Conservation (phyloP, 148 eudicot species). For the Fallopia convolvulus region DNA sequence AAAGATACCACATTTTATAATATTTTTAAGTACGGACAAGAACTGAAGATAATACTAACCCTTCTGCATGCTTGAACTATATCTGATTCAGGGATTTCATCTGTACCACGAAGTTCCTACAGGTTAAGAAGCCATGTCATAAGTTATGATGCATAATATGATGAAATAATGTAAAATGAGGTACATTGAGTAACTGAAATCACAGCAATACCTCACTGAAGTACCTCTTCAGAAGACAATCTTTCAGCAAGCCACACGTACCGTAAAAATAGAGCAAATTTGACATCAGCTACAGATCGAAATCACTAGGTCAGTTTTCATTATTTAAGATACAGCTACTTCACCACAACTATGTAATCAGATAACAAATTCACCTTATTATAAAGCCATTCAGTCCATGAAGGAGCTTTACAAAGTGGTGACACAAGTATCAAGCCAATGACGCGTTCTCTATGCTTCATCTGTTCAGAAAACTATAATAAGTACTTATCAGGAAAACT, state of each 20-base stretch:
- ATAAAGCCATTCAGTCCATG: conserved; percentile 97
- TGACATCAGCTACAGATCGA: conserved; percentile 59
- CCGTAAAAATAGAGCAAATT: conserved; percentile 87
- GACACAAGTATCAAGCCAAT: conserved; percentile 90
- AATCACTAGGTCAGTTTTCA: conserved; percentile 9
- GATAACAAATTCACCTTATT: conserved; percentile 52
- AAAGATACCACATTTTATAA: background rate
- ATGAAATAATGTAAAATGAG: background rate
- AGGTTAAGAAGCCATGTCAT: conserved; percentile 12
- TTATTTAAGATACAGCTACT: background rate
- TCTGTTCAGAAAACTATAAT: conserved; percentile 35
- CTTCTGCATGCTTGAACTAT: conserved; percentile 93
- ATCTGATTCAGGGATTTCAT: conserved; percentile 78
- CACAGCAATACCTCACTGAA: conserved; percentile 68
- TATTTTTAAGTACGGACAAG: background rate
- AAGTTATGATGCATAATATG: background rate
- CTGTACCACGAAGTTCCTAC: conserved; percentile 86
- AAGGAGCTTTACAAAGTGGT: conserved; percentile 80
- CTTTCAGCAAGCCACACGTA: conserved; percentile 80
- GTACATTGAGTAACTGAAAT: background rate
- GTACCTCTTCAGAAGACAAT: conserved; percentile 77
- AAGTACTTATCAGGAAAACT: conserved; percentile 7
- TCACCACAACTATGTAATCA: background rate
- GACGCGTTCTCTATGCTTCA: conserved; percentile 79
- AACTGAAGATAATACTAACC: conserved; percentile 37